phyloP scores from a whole-genome alignment of 2,329 filamentous ascomycete species.

The Phyllosticta citrichinensis region DNA sequence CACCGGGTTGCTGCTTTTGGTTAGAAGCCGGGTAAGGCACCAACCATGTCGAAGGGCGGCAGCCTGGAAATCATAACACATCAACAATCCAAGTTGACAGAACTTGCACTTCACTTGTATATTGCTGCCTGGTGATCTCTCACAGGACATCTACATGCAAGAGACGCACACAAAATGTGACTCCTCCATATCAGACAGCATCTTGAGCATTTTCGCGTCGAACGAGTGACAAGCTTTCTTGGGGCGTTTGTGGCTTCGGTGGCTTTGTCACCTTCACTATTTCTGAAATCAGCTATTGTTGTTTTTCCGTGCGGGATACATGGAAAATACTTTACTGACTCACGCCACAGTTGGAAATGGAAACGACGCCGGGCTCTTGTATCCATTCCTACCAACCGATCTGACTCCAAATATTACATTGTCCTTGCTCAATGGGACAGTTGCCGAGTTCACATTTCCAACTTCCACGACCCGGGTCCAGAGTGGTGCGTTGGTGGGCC shows the following conservation, averaged over 20 bases:
- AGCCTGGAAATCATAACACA: background rate
- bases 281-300: background rate
- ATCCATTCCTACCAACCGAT: conserved; percentile 41
- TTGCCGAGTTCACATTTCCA: conserved; percentile 36
- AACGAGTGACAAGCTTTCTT: background rate
- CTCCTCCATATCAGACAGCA: background rate
- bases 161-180: background rate
- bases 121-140: background rate
- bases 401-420: conserved; percentile 49
- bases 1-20: background rate
- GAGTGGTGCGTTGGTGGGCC: conserved; percentile 39
- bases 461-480: conserved; percentile 43
- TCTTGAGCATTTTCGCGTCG: background rate
- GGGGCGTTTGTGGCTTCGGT: background rate
- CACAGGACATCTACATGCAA: background rate
- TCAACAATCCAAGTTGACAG: background rate
- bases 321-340: background rate
- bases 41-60: background rate
- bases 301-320: background rate
- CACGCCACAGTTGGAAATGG: conserved; percentile 25
- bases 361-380: conserved; percentile 40
- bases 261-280: background rate
- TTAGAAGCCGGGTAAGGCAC: background rate
- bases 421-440: conserved; percentile 45
- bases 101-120: background rate